Evolutionary conservation across 495 filamentous ascomycete genomes (phyloP).

Genomic region (Terfezia boudieri): DNA sequence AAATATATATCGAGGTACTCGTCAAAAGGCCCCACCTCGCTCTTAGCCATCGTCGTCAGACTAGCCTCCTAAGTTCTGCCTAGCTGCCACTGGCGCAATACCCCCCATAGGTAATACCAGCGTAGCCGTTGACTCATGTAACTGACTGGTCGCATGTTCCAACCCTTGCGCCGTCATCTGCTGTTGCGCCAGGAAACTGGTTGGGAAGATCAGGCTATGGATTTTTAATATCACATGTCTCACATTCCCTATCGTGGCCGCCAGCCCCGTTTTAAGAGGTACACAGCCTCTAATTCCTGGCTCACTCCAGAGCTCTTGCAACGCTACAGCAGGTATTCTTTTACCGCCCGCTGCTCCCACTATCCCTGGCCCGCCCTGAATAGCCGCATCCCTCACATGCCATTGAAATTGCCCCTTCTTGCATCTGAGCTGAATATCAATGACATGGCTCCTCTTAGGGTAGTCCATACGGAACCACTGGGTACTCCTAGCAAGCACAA

Average conservation of each 20-base stretch:
- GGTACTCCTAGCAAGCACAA: conserved; percentile 23
- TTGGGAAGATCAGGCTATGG: conserved; percentile 4
- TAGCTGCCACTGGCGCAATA: background rate
- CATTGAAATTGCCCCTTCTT: conserved; percentile 13
- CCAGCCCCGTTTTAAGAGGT: conserved; percentile 13
- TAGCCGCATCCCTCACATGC: conserved; percentile 14
- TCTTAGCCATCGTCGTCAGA: too few species aligned
- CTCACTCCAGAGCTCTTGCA: conserved; percentile 12
- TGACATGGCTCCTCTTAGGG: conserved; percentile 2
- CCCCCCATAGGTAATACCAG: background rate
- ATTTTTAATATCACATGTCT: conserved; percentile 7
- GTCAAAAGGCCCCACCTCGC: background rate
- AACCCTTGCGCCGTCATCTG: background rate
- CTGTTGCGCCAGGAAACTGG: too few species aligned
- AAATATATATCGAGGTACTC: background rate
- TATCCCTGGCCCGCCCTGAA: conserved; percentile 5
- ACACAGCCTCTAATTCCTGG: conserved; percentile 13
- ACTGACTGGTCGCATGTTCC: background rate
- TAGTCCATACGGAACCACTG: conserved; percentile 32
- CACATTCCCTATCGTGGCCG: conserved; percentile 8
- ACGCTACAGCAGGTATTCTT: conserved; percentile 4
- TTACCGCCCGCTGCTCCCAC: conserved; percentile 2
- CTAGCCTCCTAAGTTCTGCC: background rate
- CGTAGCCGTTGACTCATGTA: background rate
- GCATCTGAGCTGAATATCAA: conserved; percentile 10